Percentiles rank a stretch among this genome's conserved stretches.
These are phyloP conservation scores for Pisolithus tinctorius DNA, from an alignment of 768 basidiomycete genomes.

Conservation along the genomic window DNA sequence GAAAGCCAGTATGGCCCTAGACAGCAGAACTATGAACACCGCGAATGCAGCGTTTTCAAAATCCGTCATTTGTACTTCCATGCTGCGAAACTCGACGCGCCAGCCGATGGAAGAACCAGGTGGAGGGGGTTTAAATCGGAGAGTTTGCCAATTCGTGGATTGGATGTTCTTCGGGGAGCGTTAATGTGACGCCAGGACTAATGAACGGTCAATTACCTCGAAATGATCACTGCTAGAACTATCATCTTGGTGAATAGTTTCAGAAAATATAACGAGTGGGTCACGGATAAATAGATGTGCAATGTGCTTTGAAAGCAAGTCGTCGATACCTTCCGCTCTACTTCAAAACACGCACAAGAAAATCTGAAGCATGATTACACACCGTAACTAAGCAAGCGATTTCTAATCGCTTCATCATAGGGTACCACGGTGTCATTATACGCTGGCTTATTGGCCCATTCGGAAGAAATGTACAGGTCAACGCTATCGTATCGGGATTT, in stretches of 20 bases:
- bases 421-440: conserved; percentile 89
- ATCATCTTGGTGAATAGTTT: conserved; percentile 92
- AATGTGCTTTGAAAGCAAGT: conserved; percentile 82
- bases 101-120: conserved; percentile 90
- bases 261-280: conserved; percentile 90
- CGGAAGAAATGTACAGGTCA: conserved; percentile 84
- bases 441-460: conserved; percentile 82
- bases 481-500: conserved; percentile 98
- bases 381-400: conserved; percentile 72
- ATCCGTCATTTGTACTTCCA: conserved; percentile 99
- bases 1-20: conserved; percentile 87
- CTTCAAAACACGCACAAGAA: neutral
- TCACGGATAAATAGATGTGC: conserved; percentile 97
- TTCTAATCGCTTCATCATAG: conserved; percentile 66
- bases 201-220: conserved; percentile 50
- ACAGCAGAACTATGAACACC: conserved; percentile 89
- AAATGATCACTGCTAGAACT: conserved; percentile 86
- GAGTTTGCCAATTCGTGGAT: conserved; percentile 99
- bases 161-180: conserved; percentile 71
- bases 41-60: conserved; percentile 98
- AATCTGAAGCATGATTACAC: neutral
- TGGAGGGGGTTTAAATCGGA: conserved; percentile 97
- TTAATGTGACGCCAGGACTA: conserved; percentile 1
- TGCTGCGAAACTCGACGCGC: conserved; percentile 97
- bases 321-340: conserved; percentile 64